Percentiles rank a stretch among this genome's conserved stretches.
phyloP scores from a whole-genome alignment of 2,329 filamentous ascomycete genomes.

The Cladosporium austrohemisphaericum region DNA sequence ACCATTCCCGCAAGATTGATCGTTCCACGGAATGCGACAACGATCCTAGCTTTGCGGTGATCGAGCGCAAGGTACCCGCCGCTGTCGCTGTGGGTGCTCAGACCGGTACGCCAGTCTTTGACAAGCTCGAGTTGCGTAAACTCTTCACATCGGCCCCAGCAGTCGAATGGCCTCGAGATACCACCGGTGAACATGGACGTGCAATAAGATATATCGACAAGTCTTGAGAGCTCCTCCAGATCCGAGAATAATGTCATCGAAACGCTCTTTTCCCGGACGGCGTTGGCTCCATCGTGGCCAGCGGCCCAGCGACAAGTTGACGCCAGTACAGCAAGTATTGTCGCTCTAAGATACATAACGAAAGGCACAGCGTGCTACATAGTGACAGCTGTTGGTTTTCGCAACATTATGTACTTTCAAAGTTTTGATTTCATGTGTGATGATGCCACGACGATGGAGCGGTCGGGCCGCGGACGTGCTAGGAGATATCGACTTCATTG shows the following conservation, averaged over 20 bases:
- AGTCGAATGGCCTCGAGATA: conserved; percentile 76
- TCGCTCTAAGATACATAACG: not conserved
- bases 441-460: not conserved
- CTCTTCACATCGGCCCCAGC: conserved; percentile 77
- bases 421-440: not conserved
- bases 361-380: not conserved
- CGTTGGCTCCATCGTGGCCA: not conserved
- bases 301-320: not conserved
- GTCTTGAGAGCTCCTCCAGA: conserved; percentile 80
- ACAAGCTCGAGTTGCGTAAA: conserved; percentile 77
- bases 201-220: conserved; percentile 93
- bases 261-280: conserved; percentile 37
- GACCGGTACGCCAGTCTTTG: conserved; percentile 83
- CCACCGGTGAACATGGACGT: conserved; percentile 81
- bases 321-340: not conserved
- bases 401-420: not conserved
- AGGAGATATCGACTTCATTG: too few species aligned
- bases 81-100: conserved; percentile 73
- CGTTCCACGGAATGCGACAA: conserved; percentile 89
- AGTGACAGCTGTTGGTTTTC: too few species aligned
- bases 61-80: conserved; percentile 94
- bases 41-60: conserved; percentile 62
- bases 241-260: conserved; percentile 67
- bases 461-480: too few species aligned
- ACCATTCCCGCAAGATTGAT: conserved; percentile 92